Evolutionary conservation across 768 basidiomycete species (phyloP), one percentile per base, ranked within the genome.

Genomic region (Termitomyces sp.): DNA sequence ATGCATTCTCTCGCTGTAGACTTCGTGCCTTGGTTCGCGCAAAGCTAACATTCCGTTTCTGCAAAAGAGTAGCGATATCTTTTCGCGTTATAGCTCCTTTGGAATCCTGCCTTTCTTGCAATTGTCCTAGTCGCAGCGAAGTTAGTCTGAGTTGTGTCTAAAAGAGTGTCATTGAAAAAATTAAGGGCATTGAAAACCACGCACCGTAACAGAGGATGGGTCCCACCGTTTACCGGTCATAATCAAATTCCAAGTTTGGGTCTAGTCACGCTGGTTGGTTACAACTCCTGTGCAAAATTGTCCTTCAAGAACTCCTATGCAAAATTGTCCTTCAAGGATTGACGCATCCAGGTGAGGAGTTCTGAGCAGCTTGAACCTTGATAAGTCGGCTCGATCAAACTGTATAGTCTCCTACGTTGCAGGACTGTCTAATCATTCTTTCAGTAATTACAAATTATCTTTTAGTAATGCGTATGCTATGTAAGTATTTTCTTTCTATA

Each of bases 21-120:
- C 81, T 85, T 69, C 87, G 86, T 1, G 87, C 87, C 74, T 90
- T 91, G n/a, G 83, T 80, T 51, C 89, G 83, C 12, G 91, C 91
- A 36, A 89, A 72, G 15, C 76, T 77, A 56, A 88, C 73, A 57
- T 88, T 83, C 43, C 82, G 81, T 63, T 87, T 83, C 55, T 82
- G 80, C 46, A 92, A 76, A 17, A 87, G 72, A 12, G 82, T 86
- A 5, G 88, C 84, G 60, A 92, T 86, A 70, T 91, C 89, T 64
- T 79, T 80, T 65, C 87, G 80, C 20, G 81, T 83, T 48, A 89
- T 83, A 40, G 79, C 80, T 2, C 79, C 81, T 67, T 86, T 79
- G 5, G 88, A 83, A 64, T 91, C 87, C 61, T 86, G 83, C 71
- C 83, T 84, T 63, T 86, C 84, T 68, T 89, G 88, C 17, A 89